Conservation (phyloP, 2,329 filamentous ascomycete genomes). For the Monosporascus sp. region DNA sequence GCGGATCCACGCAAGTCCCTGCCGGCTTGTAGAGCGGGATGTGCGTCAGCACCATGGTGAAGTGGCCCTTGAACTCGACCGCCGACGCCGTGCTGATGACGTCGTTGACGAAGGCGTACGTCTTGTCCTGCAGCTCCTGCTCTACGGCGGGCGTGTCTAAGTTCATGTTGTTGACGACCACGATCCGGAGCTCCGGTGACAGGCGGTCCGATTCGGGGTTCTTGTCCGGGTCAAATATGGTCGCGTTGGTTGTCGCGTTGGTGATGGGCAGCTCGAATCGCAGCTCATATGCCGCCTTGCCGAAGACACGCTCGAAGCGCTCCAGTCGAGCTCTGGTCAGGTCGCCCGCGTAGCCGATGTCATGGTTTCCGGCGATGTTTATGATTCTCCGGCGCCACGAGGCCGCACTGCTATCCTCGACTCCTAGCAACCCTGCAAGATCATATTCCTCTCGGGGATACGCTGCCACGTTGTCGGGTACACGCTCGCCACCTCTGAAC, state of each 20-base stretch:
- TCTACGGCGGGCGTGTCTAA: constrained; percentile 77
- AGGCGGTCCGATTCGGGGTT: constrained; percentile 45
- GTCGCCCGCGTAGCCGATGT: constrained; percentile 94
- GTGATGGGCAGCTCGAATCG: constrained; percentile 58
- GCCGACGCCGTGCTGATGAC: constrained; percentile 58
- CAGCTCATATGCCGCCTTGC: constrained; percentile 85
- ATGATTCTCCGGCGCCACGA: constrained; percentile 74
- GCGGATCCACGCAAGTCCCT: constrained; percentile 78
- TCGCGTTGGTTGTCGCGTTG: constrained; percentile 32
- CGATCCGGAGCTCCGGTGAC: constrained; percentile 67
- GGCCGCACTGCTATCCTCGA: constrained; percentile 39
- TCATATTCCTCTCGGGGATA: constrained; percentile 46
- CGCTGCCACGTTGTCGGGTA: constrained; percentile 51
- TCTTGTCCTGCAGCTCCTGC: constrained; percentile 63
- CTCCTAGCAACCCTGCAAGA: constrained; percentile 44
- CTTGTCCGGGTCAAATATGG: constrained; percentile 34
- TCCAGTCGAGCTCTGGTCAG: constrained; percentile 68
- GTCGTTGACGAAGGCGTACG: constrained; percentile 70
- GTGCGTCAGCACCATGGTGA: constrained; percentile 85
- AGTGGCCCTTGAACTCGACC: constrained; percentile 58
- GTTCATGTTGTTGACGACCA: constrained; percentile 90
- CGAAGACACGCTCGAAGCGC: constrained; percentile 81
- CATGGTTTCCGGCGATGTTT: constrained; percentile 91
- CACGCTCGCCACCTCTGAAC: constrained; percentile 62
- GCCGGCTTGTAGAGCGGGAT: constrained; percentile 81